phyloP scores from a whole-genome alignment of 768 basidiomycete genomes.

The Cytidiella melzeri region DNA sequence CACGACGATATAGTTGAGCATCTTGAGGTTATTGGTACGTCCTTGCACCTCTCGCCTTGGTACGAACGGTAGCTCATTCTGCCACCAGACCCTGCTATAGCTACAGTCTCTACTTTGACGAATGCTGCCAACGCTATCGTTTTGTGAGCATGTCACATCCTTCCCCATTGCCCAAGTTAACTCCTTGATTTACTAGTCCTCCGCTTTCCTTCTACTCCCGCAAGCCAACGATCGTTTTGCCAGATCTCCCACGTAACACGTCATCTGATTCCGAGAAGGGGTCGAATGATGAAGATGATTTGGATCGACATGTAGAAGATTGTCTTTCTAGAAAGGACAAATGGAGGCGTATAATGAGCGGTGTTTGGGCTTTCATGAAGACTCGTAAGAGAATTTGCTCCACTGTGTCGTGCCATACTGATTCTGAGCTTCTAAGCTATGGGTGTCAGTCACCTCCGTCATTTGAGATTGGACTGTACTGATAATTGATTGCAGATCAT shows the following conservation, averaged over 20 bases:
- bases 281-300: constrained; percentile 28
- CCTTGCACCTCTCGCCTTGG: not conserved
- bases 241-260: constrained; percentile 22
- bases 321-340: constrained; percentile 59
- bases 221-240: constrained; percentile 59
- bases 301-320: constrained; percentile 78
- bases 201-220: constrained; percentile 64
- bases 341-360: constrained; percentile 52
- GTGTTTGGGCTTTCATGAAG: constrained; percentile 79
- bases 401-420: not conserved
- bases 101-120: constrained; percentile 67
- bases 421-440: constrained; percentile 57
- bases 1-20: constrained; percentile 81
- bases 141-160: constrained; percentile 35
- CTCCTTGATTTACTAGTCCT: constrained; percentile 39
- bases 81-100: constrained; percentile 60
- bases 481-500: constrained; percentile 35
- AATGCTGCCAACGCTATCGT: constrained; percentile 78
- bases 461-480: not conserved
- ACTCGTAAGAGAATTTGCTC: constrained; percentile 49
- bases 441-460: constrained; percentile 20
- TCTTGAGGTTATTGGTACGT: constrained; percentile 69
- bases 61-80: constrained; percentile 2
- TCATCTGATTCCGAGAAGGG: constrained; percentile 25
- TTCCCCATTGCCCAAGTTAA: not conserved